A percentile compares a stretch with the other conserved stretches of the same genome.
phyloP scores from a whole-genome alignment of 257 asterid genomes.

The Linderniella brevidens region DNA sequence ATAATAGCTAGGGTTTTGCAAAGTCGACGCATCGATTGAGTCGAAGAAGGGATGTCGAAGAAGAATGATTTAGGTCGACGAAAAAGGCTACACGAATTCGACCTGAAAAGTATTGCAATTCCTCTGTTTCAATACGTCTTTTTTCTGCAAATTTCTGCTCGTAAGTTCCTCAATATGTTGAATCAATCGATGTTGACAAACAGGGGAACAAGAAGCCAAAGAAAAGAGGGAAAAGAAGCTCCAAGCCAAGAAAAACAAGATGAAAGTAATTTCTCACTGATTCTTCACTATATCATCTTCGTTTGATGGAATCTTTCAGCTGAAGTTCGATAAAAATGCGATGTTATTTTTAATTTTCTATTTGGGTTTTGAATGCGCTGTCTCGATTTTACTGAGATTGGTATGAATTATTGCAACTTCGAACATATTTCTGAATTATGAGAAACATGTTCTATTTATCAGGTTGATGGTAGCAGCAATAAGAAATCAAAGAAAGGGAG shows the following conservation, averaged over 20 bases:
- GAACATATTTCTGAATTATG: too few relatives aligned
- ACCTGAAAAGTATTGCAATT: constrained; percentile 32
- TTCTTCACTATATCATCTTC: not conserved
- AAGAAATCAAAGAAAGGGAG: constrained; percentile 58
- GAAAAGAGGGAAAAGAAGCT: constrained; percentile 61
- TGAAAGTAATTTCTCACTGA: constrained; percentile 45
- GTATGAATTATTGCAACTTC: not conserved
- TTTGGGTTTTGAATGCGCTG: not conserved
- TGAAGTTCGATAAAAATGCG: not conserved
- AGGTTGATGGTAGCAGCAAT: constrained; percentile 75
- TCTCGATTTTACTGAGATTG: not conserved
- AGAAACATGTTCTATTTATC: constrained; percentile 12
- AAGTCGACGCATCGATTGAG: not conserved
- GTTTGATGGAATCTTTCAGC: not conserved
- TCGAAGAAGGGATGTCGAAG: constrained; percentile 56
- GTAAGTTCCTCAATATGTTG: not conserved
- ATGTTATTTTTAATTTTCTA: not conserved
- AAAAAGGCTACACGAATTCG: constrained; percentile 63
- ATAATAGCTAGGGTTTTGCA: constrained; percentile 17
- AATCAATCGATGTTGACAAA: constrained; percentile 1
- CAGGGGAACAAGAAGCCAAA: constrained; percentile 61
- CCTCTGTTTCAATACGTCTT: not conserved
- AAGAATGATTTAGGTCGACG: constrained; percentile 79
- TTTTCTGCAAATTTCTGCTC: not conserved
- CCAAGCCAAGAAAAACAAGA: constrained; percentile 74